A percentile compares a stretch with the other conserved stretches of the same genome.
Evolutionary conservation across 495 filamentous ascomycete species (phyloP).

Genomic region (Aspergillus conjunctus): DNA sequence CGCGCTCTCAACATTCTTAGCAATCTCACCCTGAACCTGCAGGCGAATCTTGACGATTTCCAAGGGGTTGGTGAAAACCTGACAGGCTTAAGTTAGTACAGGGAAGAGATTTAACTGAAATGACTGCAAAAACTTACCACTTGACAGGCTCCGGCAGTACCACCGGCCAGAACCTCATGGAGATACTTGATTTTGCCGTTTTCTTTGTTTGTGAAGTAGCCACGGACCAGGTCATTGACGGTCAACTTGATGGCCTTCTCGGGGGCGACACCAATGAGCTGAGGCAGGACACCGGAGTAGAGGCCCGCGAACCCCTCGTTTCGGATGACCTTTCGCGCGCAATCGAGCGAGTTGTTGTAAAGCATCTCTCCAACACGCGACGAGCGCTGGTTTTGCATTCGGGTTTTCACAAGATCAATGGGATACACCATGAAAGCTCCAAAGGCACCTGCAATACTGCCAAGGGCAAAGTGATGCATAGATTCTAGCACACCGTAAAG

Average conservation of each 20-base stretch:
- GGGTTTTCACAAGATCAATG: slow-evolving; percentile 97
- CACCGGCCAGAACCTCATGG: slow-evolving; percentile 85
- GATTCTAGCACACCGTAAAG: slow-evolving; percentile 71
- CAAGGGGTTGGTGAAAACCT: slow-evolving; percentile 96
- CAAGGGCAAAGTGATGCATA: slow-evolving; percentile 84
- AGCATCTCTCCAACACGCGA: slow-evolving; percentile 78
- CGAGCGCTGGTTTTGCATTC: slow-evolving; percentile 95
- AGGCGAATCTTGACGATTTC: slow-evolving; percentile 99
- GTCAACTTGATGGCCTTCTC: slow-evolving; percentile 99
- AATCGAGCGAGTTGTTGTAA: slow-evolving; percentile 96
- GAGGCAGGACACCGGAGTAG: slow-evolving; percentile 92
- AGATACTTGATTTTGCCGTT: slow-evolving; percentile 70
- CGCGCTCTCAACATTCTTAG: slow-evolving; percentile 80
- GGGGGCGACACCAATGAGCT: slow-evolving; percentile 94
- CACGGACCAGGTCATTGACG: slow-evolving; percentile 90
- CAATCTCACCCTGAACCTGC: slow-evolving; percentile 94
- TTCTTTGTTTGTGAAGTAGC: slow-evolving; percentile 72
- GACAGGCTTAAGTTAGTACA: slow-evolving; percentile 12
- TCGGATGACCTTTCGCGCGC: slow-evolving; percentile 83
- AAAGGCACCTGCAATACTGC: slow-evolving; percentile 90
- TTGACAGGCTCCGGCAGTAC: slow-evolving; percentile 89
- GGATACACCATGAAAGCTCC: slow-evolving; percentile 99
- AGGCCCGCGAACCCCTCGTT: slow-evolving; percentile 89
- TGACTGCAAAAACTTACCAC: slow-evolving; percentile 65
- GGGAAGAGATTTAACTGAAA: neutral